Conservation (phyloP, 1,284 basidiomycete genomes). For the Cryptococcus sp. region DNA sequence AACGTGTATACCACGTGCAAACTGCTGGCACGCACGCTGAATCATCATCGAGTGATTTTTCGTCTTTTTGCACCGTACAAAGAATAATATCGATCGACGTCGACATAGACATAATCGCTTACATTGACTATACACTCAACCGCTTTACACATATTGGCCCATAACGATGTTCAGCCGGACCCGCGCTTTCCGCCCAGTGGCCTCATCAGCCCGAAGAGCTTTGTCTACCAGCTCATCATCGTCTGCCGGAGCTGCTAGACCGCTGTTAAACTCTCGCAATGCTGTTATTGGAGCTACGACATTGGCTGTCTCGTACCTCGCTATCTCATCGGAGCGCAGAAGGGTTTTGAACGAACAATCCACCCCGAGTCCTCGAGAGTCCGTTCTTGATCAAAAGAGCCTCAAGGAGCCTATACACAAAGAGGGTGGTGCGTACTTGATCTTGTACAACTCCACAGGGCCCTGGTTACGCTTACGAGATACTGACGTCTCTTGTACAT, state of each 20-base stretch:
- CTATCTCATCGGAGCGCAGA: conserved; percentile 12
- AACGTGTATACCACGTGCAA: too few relatives aligned
- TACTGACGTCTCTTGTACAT: neutral
- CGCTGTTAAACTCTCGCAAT: conserved; percentile 6
- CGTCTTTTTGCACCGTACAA: neutral
- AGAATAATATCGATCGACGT: neutral
- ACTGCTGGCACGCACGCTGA: too few relatives aligned
- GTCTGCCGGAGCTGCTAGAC: neutral
- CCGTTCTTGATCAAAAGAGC: conserved; percentile 26
- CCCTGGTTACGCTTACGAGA: too few relatives aligned
- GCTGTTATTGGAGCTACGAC: conserved; percentile 15
- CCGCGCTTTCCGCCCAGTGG: conserved; percentile 5
- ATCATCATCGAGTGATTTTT: neutral
- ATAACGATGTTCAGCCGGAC: neutral
- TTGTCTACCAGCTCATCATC: conserved; percentile 6
- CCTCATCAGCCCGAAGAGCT: conserved; percentile 1
- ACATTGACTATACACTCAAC: too few relatives aligned
- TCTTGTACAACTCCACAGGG: neutral
- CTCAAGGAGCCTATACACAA: conserved; percentile 29
- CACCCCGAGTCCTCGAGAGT: conserved; percentile 2
- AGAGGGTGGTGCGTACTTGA: conserved; percentile 10
- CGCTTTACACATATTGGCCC: too few relatives aligned
- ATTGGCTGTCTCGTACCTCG: conserved; percentile 9
- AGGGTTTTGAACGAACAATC: conserved; percentile 15
- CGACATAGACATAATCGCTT: too few relatives aligned